Percentiles rank a stretch among this genome's conserved stretches.
Evolutionary conservation across 306 rosid genomes (phyloP).

Genomic region (Vicia villosa): DNA sequence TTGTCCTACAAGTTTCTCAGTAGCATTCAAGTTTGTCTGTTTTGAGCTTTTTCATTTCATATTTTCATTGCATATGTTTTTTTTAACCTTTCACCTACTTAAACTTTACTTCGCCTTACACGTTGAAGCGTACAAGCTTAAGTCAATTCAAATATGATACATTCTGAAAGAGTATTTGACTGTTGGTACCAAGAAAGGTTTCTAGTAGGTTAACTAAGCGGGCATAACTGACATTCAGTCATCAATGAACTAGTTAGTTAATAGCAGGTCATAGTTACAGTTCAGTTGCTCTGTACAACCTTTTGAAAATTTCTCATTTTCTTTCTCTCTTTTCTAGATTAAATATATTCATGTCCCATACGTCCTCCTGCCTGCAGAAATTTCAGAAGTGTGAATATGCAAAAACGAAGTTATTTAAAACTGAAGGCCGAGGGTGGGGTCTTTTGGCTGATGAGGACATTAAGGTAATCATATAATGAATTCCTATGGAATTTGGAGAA

Average conservation of each 20-base stretch:
- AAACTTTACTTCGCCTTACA: conserved; percentile 31
- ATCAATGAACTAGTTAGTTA: conserved; percentile 1
- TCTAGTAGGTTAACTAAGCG: background rate
- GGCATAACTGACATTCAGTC: background rate
- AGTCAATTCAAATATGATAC: conserved; percentile 10
- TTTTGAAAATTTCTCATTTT: background rate
- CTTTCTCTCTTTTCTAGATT: conserved; percentile 3
- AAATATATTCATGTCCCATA: conserved; percentile 33
- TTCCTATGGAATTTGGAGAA: conserved; percentile 23
- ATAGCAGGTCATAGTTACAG: background rate
- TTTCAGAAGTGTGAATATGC: conserved; percentile 91
- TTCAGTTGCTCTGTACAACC: background rate
- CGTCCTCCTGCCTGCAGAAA: conserved; percentile 62
- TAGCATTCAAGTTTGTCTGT: background rate
- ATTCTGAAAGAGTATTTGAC: conserved; percentile 18
- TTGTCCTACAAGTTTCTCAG: background rate
- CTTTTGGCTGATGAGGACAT: conserved; percentile 83
- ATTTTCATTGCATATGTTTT: background rate
- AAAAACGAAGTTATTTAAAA: conserved; percentile 79
- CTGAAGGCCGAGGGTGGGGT: conserved; percentile 96
- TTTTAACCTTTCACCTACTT: conserved; percentile 28
- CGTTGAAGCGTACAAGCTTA: background rate
- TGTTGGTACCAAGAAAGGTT: background rate
- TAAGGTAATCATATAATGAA: conserved; percentile 55
- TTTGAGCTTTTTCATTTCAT: conserved; percentile 1